Percentiles rank a stretch among this genome's conserved stretches.
These are phyloP conservation scores for Carallia pectinifolia DNA, from an alignment of 345 rosid species.

Conservation along the genomic window DNA sequence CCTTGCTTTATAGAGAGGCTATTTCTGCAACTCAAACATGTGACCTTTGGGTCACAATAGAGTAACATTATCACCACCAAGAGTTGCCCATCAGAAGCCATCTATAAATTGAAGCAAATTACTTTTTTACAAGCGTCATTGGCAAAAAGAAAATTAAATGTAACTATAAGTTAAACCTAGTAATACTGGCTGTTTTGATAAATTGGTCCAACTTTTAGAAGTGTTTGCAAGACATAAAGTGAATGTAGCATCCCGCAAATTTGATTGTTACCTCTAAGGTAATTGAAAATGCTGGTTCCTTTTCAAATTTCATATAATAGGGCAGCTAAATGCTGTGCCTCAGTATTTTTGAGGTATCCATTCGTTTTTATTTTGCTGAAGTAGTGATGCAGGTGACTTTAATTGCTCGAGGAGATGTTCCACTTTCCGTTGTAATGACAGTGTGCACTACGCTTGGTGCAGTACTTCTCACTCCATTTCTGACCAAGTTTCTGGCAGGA, in stretches of 20 bases:
- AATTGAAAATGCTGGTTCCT: neutral
- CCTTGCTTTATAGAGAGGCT: too few species aligned
- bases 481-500: constrained; percentile 57
- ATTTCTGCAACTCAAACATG: too few species aligned
- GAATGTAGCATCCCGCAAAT: neutral
- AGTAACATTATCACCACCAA: too few species aligned
- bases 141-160: too few species aligned
- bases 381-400: constrained; percentile 62
- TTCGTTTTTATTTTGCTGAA: constrained; percentile 35
- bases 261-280: neutral
- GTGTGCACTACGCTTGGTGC: constrained; percentile 61
- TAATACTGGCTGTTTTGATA: neutral
- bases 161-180: too few species aligned
- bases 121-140: neutral
- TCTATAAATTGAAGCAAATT: neutral
- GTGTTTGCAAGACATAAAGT: neutral
- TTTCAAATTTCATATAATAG: neutral
- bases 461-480: constrained; percentile 56
- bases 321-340: neutral
- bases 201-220: neutral
- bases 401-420: constrained; percentile 68
- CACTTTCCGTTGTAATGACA: constrained; percentile 62
- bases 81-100: too few species aligned
- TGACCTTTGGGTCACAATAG: too few species aligned
- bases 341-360: neutral